A percentile compares a stretch with the other conserved stretches of the same genome.
Evolutionary conservation across 257 asterid genomes (phyloP).

Genomic region (Solanum phureja): DNA sequence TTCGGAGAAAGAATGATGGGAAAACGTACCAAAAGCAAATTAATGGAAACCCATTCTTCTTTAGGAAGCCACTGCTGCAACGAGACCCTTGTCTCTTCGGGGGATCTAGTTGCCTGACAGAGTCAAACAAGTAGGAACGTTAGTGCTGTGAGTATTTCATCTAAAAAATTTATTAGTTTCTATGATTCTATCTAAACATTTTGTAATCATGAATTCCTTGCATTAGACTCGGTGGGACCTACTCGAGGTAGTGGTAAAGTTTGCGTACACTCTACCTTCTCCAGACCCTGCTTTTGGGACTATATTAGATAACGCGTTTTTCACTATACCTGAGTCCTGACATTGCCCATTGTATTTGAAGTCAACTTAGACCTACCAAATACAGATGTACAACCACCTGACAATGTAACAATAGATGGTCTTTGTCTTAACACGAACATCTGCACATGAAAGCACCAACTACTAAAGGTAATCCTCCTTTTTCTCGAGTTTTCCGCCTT

Average conservation of each 20-base stretch:
- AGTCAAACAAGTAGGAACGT: not conserved
- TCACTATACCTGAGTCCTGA: no score
- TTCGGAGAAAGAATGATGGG: not conserved
- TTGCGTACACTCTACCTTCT: accelerated
- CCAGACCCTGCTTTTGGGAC: accelerated
- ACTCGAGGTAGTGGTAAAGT: no score
- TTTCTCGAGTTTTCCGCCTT: not conserved
- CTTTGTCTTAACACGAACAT: not conserved
- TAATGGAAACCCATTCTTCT: constrained; percentile 95
- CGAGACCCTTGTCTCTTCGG: constrained; percentile 79
- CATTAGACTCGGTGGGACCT: not conserved
- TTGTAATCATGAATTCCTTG: not conserved
- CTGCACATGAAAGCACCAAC: not conserved
- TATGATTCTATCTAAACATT: not conserved
- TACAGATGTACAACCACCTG: no score
- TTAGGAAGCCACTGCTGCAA: constrained; percentile 95
- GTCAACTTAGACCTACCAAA: accelerated
- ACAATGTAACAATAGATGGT: not conserved
- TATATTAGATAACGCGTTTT: accelerated
- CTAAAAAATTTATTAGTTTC: no score
- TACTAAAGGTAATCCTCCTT: not conserved
- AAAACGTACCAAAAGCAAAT: constrained; percentile 77
- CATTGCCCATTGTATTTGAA: no score
- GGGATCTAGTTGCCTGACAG: constrained; percentile 59
- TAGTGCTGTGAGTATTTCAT: not conserved